Evolutionary conservation across 306 rosid species (phyloP), one percentile per base, ranked within the genome.

Genomic region (Castanopsis chinensis): DNA sequence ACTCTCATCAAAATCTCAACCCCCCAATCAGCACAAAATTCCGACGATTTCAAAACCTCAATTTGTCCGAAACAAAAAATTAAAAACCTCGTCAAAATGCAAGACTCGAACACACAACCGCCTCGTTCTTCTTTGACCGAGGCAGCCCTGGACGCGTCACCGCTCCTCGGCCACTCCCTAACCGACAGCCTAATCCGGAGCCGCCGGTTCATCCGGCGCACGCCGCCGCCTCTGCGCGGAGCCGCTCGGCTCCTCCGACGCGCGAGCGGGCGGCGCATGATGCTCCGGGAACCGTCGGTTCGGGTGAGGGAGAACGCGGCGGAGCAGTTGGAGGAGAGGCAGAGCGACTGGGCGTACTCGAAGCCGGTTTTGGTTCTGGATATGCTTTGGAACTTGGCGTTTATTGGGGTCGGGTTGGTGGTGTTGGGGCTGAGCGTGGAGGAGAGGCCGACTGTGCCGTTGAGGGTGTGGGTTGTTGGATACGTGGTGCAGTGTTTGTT

Each of bases 261-360:
- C 0, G 94, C 88, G 0, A 89, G 96, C 49, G 92, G 92, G 33
- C 82, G 92, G 68, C 91, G 88, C 3, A 90, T 93, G 96, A 86
- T 89, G 94, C 90, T 95, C 14, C 87, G 91, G 0, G 97, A 91
- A 76, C 89, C 87, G 4, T 91, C 94, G 9, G 87, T 92, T 51
- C 85, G 79, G 8, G 98, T 94, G 18, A 88, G 98, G 3, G 98
- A 94, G 79, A 85, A 79, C 69, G 96, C 97, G 20, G 97, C 97
- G 53, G 97, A 85, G 82, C 92, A 91, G 88, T 85, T 89, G 60
- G 98, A 94, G 83, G 94, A 81, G 83, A 86, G 96, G 35, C 98
- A 89, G 86, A 89, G 97, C 57, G 85, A 84, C 51, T 89, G 98
- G 96, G 91, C 91, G 2, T 83, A 85, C 61, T 91, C 97, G 12